Conservation (phyloP, 495 filamentous ascomycete species). For the Umbilicaria muhlenbergii region DNA sequence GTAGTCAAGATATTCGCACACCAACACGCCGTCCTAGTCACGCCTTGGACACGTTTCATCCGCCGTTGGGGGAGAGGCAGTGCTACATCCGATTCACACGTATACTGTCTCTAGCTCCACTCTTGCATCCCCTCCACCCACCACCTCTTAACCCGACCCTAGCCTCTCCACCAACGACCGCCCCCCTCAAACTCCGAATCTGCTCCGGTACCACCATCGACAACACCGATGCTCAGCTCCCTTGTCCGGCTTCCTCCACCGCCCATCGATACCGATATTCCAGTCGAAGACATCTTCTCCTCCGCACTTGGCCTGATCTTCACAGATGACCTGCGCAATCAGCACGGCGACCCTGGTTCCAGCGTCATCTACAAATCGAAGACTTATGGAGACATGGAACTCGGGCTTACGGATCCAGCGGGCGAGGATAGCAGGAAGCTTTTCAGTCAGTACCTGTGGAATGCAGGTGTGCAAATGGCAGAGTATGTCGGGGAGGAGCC, state of each 20-base stretch:
- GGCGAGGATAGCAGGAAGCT: conserved; percentile 41
- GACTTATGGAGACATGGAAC: conserved; percentile 34
- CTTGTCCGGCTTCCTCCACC: conserved; percentile 3
- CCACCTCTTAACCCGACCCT: no score
- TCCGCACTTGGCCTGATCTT: conserved; percentile 55
- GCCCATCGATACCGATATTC: neutral
- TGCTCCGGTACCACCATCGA: no score
- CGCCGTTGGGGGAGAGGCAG: no score
- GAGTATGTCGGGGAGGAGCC: conserved; percentile 40
- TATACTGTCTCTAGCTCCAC: no score
- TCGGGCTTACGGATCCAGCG: conserved; percentile 28
- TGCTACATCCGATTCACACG: no score
- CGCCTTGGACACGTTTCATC: no score
- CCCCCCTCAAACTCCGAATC: no score
- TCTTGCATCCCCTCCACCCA: no score
- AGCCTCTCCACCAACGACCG: no score
- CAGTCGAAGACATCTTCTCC: conserved; percentile 48
- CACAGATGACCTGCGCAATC: conserved; percentile 54
- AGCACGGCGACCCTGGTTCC: conserved; percentile 59
- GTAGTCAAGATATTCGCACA: no score
- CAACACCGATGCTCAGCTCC: conserved; percentile 4
- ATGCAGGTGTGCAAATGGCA: conserved; percentile 56
- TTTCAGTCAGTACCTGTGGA: conserved; percentile 82
- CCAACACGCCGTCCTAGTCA: no score
- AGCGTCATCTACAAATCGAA: conserved; percentile 51